Evolutionary conservation across 2,329 filamentous ascomycete species (phyloP).

Genomic region (Diaporthe eres): DNA sequence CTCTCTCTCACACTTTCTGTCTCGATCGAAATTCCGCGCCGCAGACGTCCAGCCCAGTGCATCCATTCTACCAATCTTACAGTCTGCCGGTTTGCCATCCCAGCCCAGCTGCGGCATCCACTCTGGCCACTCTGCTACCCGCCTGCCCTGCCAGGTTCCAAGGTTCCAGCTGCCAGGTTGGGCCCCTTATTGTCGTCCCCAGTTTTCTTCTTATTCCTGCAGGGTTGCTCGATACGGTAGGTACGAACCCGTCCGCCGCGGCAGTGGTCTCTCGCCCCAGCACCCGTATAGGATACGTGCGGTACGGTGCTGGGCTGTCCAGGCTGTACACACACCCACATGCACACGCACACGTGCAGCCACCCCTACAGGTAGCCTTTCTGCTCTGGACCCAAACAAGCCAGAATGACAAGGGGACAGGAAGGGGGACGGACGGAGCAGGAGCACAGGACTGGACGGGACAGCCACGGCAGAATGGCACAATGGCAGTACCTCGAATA

Average conservation of each 20-base stretch:
- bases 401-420: constrained; percentile 13
- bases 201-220: constrained; percentile 22
- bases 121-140: constrained; percentile 2
- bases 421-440: not conserved
- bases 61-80: not conserved
- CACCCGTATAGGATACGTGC: constrained; percentile 21
- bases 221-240: constrained; percentile 28
- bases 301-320: not conserved
- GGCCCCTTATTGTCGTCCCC: constrained; percentile 29
- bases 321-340: not conserved
- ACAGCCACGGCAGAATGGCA: constrained; percentile 5
- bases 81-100: not conserved
- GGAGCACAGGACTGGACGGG: not conserved
- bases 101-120: not conserved
- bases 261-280: not conserved
- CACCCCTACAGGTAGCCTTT: constrained; percentile 17
- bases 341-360: constrained; percentile 19
- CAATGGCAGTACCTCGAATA: not conserved
- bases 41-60: not conserved
- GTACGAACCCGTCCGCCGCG: constrained; percentile 19
- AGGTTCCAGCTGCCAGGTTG: constrained; percentile 18
- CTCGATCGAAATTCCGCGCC: not conserved
- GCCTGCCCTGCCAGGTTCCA: constrained; percentile 19
- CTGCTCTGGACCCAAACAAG: not conserved
- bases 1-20: not conserved